Evolutionary conservation across 1,284 basidiomycete genomes (phyloP).

Genomic region (Ceratobasidium sp.): DNA sequence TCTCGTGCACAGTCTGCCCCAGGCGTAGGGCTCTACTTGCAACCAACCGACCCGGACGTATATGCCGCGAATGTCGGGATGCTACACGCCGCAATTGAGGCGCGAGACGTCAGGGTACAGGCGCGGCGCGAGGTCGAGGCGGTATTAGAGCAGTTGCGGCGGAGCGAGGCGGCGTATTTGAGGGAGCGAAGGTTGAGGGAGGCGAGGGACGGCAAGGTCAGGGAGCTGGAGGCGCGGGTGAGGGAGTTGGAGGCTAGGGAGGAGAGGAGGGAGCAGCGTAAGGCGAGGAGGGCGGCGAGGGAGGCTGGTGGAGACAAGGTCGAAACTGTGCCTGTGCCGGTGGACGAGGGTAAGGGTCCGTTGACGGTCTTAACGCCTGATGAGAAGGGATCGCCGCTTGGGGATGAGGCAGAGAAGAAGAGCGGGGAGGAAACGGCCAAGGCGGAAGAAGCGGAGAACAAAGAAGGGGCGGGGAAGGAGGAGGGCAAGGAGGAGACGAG

Average conservation of each 20-base stretch:
- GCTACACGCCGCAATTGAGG: constrained; percentile 24
- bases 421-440: neutral
- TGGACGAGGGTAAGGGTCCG: constrained; percentile 20
- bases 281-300: constrained; percentile 8
- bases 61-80: constrained; percentile 39
- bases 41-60: constrained; percentile 37
- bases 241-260: constrained; percentile 23
- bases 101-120: neutral
- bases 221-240: constrained; percentile 12
- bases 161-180: constrained; percentile 36
- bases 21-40: neutral
- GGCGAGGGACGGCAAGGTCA: constrained; percentile 13
- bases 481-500: neutral
- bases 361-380: constrained; percentile 10
- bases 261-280: neutral
- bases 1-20: neutral
- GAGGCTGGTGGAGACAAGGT: neutral
- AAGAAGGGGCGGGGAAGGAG: neutral
- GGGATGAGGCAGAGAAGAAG: constrained; percentile 13
- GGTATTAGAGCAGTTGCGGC: constrained; percentile 15
- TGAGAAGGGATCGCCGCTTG: constrained; percentile 24
- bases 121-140: constrained; percentile 20
- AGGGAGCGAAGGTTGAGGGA: constrained; percentile 34
- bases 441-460: neutral
- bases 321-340: neutral